Evolutionary conservation across 2,329 filamentous ascomycete species (phyloP).

Genomic region (Curvularia eragrostidis): DNA sequence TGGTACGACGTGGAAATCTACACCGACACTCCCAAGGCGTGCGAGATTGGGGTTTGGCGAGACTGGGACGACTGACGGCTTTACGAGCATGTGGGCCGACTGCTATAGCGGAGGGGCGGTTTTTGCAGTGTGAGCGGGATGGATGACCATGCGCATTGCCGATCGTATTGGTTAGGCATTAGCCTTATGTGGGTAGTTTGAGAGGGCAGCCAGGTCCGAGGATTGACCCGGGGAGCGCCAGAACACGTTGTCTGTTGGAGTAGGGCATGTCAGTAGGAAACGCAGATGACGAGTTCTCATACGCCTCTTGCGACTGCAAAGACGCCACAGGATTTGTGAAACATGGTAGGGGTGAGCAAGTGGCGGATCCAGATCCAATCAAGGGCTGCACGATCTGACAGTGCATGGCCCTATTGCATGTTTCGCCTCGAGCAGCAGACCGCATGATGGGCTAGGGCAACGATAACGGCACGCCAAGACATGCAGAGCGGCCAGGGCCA

Average conservation of each 20-base stretch:
- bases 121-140: conserved; percentile 2
- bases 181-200: conserved; percentile 2
- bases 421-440: conserved; percentile 26
- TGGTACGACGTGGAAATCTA: conserved; percentile 60
- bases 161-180: conserved; percentile 8
- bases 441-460: conserved; percentile 22
- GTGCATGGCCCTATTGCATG: conserved; percentile 33
- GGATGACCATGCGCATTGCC: conserved; percentile 13
- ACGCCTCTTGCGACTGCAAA: conserved; percentile 6
- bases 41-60: conserved; percentile 56
- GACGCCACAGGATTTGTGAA: conserved; percentile 14
- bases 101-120: not conserved
- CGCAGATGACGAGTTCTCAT: not conserved
- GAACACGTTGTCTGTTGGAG: conserved; percentile 1
- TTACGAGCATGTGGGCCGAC: not conserved
- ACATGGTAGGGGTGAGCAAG: conserved; percentile 24
- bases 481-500: conserved; percentile 16
- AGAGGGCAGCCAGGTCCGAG: not conserved
- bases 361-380: conserved; percentile 38
- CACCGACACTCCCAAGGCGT: conserved; percentile 54
- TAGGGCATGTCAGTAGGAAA: not conserved
- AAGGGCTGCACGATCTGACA: conserved; percentile 34
- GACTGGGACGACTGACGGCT: conserved; percentile 49
- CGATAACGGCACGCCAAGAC: conserved; percentile 32
- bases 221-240: not conserved